phyloP scores from a whole-genome alignment of 306 rosid species.

The Cajanus cajan region DNA sequence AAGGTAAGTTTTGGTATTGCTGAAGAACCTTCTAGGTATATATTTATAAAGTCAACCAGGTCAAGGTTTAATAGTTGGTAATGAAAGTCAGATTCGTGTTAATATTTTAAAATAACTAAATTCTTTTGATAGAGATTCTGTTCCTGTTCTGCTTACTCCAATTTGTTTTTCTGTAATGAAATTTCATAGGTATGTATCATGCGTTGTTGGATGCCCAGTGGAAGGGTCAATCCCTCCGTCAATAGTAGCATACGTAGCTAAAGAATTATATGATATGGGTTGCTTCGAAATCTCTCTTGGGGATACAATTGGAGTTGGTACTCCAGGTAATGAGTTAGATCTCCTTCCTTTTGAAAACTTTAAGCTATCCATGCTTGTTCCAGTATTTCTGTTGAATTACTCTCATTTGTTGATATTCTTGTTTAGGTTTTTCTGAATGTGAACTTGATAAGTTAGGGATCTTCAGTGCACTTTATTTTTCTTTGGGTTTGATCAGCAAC shows the following conservation, averaged over 20 bases:
- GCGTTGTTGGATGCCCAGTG: conserved; percentile 89
- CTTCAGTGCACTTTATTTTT: background rate
- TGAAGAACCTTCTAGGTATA: conserved; percentile 7
- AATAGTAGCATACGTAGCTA: conserved; percentile 86
- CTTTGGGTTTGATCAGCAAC: background rate
- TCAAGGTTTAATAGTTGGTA: conserved; percentile 1
- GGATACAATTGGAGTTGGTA: conserved; percentile 91
- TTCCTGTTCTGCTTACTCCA: conserved; percentile 16
- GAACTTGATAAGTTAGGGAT: background rate
- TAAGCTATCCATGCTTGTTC: background rate
- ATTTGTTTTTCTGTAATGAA: conserved; percentile 24
- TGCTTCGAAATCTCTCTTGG: conserved; percentile 96
- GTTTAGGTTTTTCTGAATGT: background rate
- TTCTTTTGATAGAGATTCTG: background rate
- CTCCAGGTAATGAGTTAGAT: conserved; percentile 62
- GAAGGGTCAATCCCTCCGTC: conserved; percentile 85
- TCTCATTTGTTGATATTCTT: background rate
- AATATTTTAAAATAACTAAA: background rate
- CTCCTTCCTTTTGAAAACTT: background rate
- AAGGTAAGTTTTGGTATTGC: background rate
- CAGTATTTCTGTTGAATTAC: background rate
- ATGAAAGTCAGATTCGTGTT: conserved; percentile 18
- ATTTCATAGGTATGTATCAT: conserved; percentile 77
- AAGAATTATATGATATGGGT: conserved; percentile 86
- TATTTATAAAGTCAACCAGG: background rate